phyloP scores from a whole-genome alignment of 495 filamentous ascomycete genomes.

The Friedmanniomyces endolithicus region DNA sequence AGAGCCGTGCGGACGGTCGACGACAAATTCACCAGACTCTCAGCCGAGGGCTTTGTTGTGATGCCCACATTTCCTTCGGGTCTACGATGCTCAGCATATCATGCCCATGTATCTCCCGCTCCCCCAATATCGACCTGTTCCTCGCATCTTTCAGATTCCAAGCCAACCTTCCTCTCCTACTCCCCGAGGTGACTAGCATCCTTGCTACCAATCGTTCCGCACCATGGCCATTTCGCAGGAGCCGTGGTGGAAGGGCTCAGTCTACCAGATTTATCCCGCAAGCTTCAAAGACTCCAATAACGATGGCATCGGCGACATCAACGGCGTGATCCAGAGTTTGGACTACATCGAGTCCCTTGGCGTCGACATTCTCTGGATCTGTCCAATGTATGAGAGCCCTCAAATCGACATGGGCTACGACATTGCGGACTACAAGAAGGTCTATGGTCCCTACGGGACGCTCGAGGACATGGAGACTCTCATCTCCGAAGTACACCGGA shows the following conservation, averaged over 20 bases:
- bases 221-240: too few relatives aligned
- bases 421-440: constrained; percentile 26
- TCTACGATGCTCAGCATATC: too few relatives aligned
- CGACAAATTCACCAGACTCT: too few relatives aligned
- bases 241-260: not conserved
- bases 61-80: too few relatives aligned
- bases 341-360: constrained; percentile 26
- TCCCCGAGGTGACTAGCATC: too few relatives aligned
- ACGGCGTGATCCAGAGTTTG: constrained; percentile 19
- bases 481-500: constrained; percentile 19
- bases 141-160: too few relatives aligned
- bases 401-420: constrained; percentile 30
- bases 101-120: too few relatives aligned
- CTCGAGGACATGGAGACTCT: constrained; percentile 24
- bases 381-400: constrained; percentile 25
- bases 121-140: too few relatives aligned
- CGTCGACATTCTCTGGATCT: constrained; percentile 28
- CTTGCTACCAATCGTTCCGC: too few relatives aligned
- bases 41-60: too few relatives aligned
- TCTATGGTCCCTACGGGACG: constrained; percentile 23
- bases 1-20: too few relatives aligned
- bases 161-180: too few relatives aligned
- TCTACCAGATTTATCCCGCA: constrained; percentile 31
- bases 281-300: constrained; percentile 24
- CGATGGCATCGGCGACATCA: constrained; percentile 20